These are phyloP conservation scores for Pleoardoris graminearum DNA, from an alignment of 2,329 filamentous ascomycete genomes.

Conservation along the genomic window DNA sequence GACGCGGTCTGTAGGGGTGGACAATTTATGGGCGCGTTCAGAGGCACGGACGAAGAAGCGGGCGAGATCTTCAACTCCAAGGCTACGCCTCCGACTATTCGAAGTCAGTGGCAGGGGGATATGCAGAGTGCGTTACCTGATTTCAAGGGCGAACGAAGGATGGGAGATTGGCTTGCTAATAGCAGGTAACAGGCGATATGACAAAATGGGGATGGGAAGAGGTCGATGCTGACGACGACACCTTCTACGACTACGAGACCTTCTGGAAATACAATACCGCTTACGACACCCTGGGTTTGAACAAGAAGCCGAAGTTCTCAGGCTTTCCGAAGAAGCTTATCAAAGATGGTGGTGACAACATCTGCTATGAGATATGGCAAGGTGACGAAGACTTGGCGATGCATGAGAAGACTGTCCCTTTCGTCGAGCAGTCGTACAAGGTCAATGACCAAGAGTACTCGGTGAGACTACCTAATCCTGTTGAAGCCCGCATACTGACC, in stretches of 20 bases:
- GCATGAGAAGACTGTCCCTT: slow-evolving; percentile 13
- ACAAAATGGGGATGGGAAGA: slow-evolving; percentile 21
- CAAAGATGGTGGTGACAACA: slow-evolving; percentile 19
- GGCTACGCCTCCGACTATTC: slow-evolving; percentile 10
- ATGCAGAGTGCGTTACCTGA: slow-evolving; percentile 1
- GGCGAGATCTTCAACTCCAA: slow-evolving; percentile 13
- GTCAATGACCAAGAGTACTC: slow-evolving; percentile 14
- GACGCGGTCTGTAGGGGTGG: neutral
- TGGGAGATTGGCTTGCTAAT: neutral
- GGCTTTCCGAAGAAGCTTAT: neutral
- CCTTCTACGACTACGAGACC: slow-evolving; percentile 12
- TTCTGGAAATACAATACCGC: slow-evolving; percentile 17
- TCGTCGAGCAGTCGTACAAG: slow-evolving; percentile 21
- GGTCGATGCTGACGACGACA: slow-evolving; percentile 4
- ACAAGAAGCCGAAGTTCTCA: slow-evolving; percentile 8
- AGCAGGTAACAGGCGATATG: slow-evolving; percentile 6
- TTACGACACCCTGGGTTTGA: slow-evolving; percentile 14
- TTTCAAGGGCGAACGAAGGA: neutral
- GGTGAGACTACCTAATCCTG: slow-evolving; percentile 2
- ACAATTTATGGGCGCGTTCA: neutral
- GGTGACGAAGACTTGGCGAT: slow-evolving; percentile 13
- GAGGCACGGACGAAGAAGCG: neutral
- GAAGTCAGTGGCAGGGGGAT: slow-evolving; percentile 20
- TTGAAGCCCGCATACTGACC: neutral
- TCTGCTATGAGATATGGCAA: slow-evolving; percentile 21